Evolutionary conservation across 2,329 filamentous ascomycete genomes (phyloP).

Genomic region (Colletotrichum sp.): DNA sequence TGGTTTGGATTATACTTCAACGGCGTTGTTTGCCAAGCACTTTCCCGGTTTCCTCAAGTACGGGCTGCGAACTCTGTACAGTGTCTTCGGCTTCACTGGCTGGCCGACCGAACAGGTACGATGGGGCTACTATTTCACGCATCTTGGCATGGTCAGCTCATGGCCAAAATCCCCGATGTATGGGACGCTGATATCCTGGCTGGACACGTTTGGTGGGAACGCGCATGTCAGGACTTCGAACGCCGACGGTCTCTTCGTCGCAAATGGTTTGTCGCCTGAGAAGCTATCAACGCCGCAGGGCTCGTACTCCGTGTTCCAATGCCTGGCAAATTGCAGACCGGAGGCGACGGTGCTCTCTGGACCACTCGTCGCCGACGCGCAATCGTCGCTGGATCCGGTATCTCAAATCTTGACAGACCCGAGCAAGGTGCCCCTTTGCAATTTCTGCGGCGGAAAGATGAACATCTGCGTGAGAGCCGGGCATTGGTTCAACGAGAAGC

Average conservation of each 20-base stretch:
- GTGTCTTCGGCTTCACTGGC: slow-evolving; percentile 33
- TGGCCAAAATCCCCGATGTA: slow-evolving; percentile 32
- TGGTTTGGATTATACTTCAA: slow-evolving; percentile 36
- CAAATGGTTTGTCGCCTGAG: slow-evolving; percentile 28
- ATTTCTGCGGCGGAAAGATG: slow-evolving; percentile 22
- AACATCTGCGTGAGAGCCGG: slow-evolving; percentile 24
- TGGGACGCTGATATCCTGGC: slow-evolving; percentile 13
- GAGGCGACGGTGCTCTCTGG: slow-evolving; percentile 29
- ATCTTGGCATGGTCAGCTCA: slow-evolving; percentile 28
- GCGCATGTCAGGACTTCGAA: slow-evolving; percentile 35
- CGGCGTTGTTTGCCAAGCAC: slow-evolving; percentile 30
- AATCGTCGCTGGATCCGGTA: slow-evolving; percentile 24
- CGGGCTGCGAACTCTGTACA: slow-evolving; percentile 33
- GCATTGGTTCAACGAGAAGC: slow-evolving; percentile 24
- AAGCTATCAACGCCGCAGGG: slow-evolving; percentile 35
- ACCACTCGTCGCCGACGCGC: slow-evolving; percentile 27
- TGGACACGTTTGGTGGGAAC: background rate
- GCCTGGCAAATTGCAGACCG: slow-evolving; percentile 29
- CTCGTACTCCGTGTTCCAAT: slow-evolving; percentile 33
- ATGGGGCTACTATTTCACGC: slow-evolving; percentile 38
- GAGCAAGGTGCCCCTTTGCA: slow-evolving; percentile 20
- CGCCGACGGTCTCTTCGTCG: slow-evolving; percentile 34
- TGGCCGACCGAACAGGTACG: slow-evolving; percentile 32
- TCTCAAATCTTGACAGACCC: slow-evolving; percentile 25
- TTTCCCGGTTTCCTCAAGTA: slow-evolving; percentile 33